A percentile compares a stretch with the other conserved stretches of the same genome.
Conservation (phyloP, 805 yeast species). For the Metschnikowia lunata region DNA sequence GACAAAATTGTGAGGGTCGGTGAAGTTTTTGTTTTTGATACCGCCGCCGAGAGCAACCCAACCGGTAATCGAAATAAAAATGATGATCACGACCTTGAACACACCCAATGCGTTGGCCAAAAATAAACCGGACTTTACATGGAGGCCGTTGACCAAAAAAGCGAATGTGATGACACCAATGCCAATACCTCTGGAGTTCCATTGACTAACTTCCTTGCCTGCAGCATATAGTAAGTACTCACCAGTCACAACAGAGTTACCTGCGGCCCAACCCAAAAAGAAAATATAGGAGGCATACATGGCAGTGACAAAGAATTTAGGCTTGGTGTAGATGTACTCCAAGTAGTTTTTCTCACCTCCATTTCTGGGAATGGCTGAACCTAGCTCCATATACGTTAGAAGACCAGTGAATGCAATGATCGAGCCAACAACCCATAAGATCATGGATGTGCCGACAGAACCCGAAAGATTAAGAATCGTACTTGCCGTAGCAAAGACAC, state of each 20-base stretch:
- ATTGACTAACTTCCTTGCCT: slow-evolving; percentile 57
- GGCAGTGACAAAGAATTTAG: slow-evolving; percentile 58
- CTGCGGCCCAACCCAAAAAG: slow-evolving; percentile 81
- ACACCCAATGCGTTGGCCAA: slow-evolving; percentile 62
- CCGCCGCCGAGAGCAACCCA: slow-evolving; percentile 82
- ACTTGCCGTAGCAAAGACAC: slow-evolving; percentile 20
- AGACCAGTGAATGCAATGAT: slow-evolving; percentile 49
- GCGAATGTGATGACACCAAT: slow-evolving; percentile 70
- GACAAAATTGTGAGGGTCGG: slow-evolving; percentile 54
- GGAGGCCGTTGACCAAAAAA: slow-evolving; percentile 55
- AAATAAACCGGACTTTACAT: slow-evolving; percentile 62
- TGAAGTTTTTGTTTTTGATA: slow-evolving; percentile 42
- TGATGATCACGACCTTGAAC: slow-evolving; percentile 67
- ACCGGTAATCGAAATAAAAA: slow-evolving; percentile 70
- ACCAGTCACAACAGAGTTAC: slow-evolving; percentile 77
- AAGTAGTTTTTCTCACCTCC: slow-evolving; percentile 86
- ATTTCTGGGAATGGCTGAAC: slow-evolving; percentile 69
- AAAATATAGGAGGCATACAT: slow-evolving; percentile 65
- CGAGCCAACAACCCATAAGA: slow-evolving; percentile 74
- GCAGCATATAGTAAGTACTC: slow-evolving; percentile 75
- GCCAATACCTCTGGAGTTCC: slow-evolving; percentile 78
- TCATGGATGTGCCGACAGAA: slow-evolving; percentile 65
- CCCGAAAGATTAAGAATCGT: slow-evolving; percentile 40
- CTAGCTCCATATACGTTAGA: slow-evolving; percentile 75
- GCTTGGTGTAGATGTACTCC: slow-evolving; percentile 65